Evolutionary conservation across 2,329 filamentous ascomycete species (phyloP), one percentile per base, ranked within the genome.

Genomic region (Fusarium sp.): DNA sequence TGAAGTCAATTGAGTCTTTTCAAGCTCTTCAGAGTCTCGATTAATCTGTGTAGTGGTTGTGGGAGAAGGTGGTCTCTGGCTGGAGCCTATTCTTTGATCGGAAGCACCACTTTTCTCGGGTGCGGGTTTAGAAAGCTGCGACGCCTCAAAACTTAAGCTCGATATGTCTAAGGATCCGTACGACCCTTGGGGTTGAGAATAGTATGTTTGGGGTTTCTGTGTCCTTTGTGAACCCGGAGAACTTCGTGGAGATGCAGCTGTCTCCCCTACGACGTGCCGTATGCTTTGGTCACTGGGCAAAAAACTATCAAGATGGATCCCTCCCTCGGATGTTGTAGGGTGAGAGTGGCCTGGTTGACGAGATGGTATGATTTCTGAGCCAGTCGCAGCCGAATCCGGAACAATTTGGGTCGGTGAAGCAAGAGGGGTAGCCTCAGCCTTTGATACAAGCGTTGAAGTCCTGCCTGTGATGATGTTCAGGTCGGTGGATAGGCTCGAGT

Each of bases 301-400:
- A n/a, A 24, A 44, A 49, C 44, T 51, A 11, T 51, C 54, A 42
- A 69, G 68, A 24, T 38, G 28, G 22, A 61, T 49, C 20, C 58
- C 54, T 9, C 61, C 70, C 18, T 35, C 61, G 13, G 28, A n/a
- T 35, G 38, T 45, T 33, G 31, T 41, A 36, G 28, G n/a, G 33
- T 36, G 69, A 47, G 60, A 35, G 24, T 65, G 73, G 24, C 72
- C 63, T 41, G 72, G 77, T 60, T 82, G 81, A 49, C 61, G 79
- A 38, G 80, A 81, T 11, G 79, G 75, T 62, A 80, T 79, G 35
- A 28, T 39, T 24, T 75, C 69, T 12, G 63, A 72, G 28, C 55
- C 57, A 28, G 59, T 58, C 33, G 47, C 62, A 24, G 60, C 63
- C 10, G 70, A 75, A 24, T 74, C 66, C 42, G 54, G 66, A 26